Conservation (phyloP, 768 basidiomycete species). For the Boletellus ananas region DNA sequence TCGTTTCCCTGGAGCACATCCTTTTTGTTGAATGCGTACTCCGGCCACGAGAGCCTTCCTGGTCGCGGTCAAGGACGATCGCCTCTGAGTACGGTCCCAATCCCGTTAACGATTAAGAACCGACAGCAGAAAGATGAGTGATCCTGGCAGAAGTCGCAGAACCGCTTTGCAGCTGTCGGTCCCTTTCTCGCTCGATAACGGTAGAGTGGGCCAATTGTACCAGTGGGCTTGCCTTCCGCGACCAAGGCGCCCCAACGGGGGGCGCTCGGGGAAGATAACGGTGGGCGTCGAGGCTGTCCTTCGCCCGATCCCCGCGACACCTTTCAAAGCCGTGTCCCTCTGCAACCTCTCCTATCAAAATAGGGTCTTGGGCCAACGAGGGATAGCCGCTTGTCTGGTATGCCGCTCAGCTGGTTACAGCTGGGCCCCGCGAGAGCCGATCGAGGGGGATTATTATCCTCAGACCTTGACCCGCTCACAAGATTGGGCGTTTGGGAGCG, state of each 20-base stretch:
- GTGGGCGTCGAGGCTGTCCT: neutral
- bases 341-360: conserved; percentile 15
- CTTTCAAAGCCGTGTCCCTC: conserved; percentile 40
- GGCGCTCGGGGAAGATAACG: conserved; percentile 17
- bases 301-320: conserved; percentile 56
- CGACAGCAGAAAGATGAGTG: no score
- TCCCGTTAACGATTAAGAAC: no score
- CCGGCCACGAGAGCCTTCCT: neutral
- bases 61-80: neutral
- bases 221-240: neutral
- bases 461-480: conserved; percentile 84
- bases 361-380: conserved; percentile 42
- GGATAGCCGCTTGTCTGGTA: conserved; percentile 58
- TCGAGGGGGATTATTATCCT: conserved; percentile 63
- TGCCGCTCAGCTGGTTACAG: conserved; percentile 54
- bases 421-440: conserved; percentile 60
- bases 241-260: conserved; percentile 11
- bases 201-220: no score
- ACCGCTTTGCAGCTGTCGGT: no score
- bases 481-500: conserved; percentile 29
- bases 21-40: neutral
- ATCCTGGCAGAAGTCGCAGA: no score
- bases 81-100: no score
- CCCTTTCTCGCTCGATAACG: no score
- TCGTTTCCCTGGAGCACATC: conserved; percentile 19